These are phyloP conservation scores for Psilocybe sp. DNA, from an alignment of 768 basidiomycete species.

Conservation along the genomic window DNA sequence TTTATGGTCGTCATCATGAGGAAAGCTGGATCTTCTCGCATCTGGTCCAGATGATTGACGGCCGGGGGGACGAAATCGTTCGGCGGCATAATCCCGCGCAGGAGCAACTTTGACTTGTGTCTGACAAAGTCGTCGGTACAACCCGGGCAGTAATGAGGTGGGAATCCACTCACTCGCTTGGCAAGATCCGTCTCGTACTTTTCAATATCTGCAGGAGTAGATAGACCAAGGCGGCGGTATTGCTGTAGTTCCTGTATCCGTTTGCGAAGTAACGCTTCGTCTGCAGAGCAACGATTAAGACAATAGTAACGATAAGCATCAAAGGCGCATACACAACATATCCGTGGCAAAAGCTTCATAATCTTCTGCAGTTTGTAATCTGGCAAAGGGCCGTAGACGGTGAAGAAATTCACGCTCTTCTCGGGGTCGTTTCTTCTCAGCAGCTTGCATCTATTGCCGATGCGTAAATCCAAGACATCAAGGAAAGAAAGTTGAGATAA, in stretches of 20 bases:
- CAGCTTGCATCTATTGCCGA: constrained; percentile 72
- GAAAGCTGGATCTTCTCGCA: constrained; percentile 42
- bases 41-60: constrained; percentile 58
- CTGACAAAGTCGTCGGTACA: constrained; percentile 29
- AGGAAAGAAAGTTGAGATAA: neutral
- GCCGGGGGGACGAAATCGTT: constrained; percentile 48
- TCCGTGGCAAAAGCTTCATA: constrained; percentile 88
- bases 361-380: constrained; percentile 87
- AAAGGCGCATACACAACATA: constrained; percentile 69
- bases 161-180: constrained; percentile 57
- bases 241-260: constrained; percentile 89
- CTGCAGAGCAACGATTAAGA: constrained; percentile 35
- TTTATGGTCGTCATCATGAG: constrained; percentile 49
- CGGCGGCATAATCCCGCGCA: constrained; percentile 51
- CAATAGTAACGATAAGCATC: neutral
- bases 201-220: constrained; percentile 84
- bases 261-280: constrained; percentile 84
- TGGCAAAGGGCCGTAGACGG: constrained; percentile 86
- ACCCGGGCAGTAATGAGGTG: constrained; percentile 3
- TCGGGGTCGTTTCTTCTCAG: constrained; percentile 85
- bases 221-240: constrained; percentile 83
- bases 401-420: constrained; percentile 92
- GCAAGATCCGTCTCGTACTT: constrained; percentile 77
- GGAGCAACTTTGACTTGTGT: constrained; percentile 60
- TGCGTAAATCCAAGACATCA: constrained; percentile 9